phyloP scores from a whole-genome alignment of 768 basidiomycete species.

The Hortiboletus flavorubellus region DNA sequence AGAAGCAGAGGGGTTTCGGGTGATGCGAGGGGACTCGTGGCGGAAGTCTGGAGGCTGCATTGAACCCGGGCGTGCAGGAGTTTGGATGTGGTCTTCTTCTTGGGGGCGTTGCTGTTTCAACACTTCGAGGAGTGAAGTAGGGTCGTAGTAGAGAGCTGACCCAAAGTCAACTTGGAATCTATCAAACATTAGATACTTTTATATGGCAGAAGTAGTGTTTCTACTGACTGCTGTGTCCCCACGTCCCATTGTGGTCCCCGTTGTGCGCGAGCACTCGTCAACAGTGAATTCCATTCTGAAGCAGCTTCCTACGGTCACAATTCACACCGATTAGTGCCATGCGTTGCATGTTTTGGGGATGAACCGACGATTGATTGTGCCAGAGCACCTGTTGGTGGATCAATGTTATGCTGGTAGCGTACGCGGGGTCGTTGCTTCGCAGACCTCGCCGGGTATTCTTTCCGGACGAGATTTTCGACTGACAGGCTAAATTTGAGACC shows the following conservation, averaged over 20 bases:
- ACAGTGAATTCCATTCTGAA: conserved; percentile 82
- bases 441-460: conserved; percentile 49
- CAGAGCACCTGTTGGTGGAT: conserved; percentile 41
- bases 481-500: conserved; percentile 59
- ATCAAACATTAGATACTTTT: background rate
- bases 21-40: conserved; percentile 33
- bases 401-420: conserved; percentile 56
- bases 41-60: conserved; percentile 35
- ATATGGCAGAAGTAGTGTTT: background rate
- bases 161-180: conserved; percentile 77
- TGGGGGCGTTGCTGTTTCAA: conserved; percentile 37
- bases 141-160: conserved; percentile 72
- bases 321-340: background rate
- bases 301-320: conserved; percentile 54
- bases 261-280: conserved; percentile 74
- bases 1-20: conserved; percentile 29
- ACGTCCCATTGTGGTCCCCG: conserved; percentile 88
- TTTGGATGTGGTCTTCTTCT: conserved; percentile 27
- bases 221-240: conserved; percentile 76
- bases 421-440: conserved; percentile 31
- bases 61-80: conserved; percentile 19
- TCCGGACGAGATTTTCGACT: conserved; percentile 53
- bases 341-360: background rate
- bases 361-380: conserved; percentile 63
- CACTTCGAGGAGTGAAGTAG: conserved; percentile 55